Evolutionary conservation across 2,329 filamentous ascomycete genomes (phyloP).

Genomic region (Aspergillus clavatus): DNA sequence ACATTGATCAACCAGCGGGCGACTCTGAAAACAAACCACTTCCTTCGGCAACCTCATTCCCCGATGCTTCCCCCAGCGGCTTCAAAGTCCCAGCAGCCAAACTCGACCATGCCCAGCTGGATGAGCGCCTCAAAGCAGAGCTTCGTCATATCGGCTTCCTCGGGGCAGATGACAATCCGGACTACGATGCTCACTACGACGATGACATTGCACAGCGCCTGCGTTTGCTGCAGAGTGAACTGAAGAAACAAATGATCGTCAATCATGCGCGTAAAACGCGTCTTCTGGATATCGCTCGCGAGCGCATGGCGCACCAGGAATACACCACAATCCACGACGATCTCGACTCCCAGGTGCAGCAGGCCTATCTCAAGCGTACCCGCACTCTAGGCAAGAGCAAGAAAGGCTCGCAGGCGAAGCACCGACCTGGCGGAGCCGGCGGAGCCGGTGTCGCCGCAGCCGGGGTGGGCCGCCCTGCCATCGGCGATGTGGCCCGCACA

Average conservation of each 20-base stretch:
- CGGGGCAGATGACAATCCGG: slow-evolving; percentile 62
- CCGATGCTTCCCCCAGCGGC: slow-evolving; percentile 67
- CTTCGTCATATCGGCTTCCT: slow-evolving; percentile 86
- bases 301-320: slow-evolving; percentile 93
- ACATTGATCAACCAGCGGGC: slow-evolving; percentile 46
- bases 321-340: slow-evolving; percentile 97
- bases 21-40: slow-evolving; percentile 43
- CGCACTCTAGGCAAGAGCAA: slow-evolving; percentile 91
- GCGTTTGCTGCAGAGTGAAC: slow-evolving; percentile 73
- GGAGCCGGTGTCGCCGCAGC: slow-evolving; percentile 54
- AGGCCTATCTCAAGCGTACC: slow-evolving; percentile 92
- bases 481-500: slow-evolving; percentile 84
- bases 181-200: slow-evolving; percentile 86
- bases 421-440: slow-evolving; percentile 61
- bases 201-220: slow-evolving; percentile 90
- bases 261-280: slow-evolving; percentile 89
- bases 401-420: slow-evolving; percentile 66
- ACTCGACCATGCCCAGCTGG: slow-evolving; percentile 78
- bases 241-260: slow-evolving; percentile 76
- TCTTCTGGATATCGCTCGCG: slow-evolving; percentile 79
- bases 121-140: slow-evolving; percentile 87
- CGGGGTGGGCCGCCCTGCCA: slow-evolving; percentile 52
- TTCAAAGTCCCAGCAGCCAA: slow-evolving; percentile 78
- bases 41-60: slow-evolving; percentile 72
- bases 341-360: slow-evolving; percentile 88